Evolutionary conservation across 805 yeast genomes (phyloP), one percentile per base, ranked within the genome.

Genomic region (Nakazawaea populi): DNA sequence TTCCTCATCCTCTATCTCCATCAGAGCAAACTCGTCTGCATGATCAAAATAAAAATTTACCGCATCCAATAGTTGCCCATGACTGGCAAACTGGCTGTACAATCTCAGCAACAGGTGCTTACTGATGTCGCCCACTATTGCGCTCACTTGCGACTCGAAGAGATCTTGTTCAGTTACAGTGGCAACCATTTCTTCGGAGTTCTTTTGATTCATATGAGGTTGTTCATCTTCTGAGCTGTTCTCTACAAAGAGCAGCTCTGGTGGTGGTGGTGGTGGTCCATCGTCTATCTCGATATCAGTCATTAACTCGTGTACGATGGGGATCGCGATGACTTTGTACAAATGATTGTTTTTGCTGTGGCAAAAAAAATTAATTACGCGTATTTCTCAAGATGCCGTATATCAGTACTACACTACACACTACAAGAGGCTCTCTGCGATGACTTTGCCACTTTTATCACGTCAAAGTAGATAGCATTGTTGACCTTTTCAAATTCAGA

Each of bases 41-140:
- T 54, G 47, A 43, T 73, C 77, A 50, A 73, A 67, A 53, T 68
- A 73, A 1, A 66, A 69, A 50, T 71, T 68, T 1, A 72, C 66
- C 1, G 80, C 76, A n/a, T 58, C 58, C 10, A 70, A 54, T 3
- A 74, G 58, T 1, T 56, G 58, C 0, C 56, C 45, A 37, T 12
- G n/a, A 12, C 55, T 48, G n/a, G 57, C 55, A 52, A 63, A 70
- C 49, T 61, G 64, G 1, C 57, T 54, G 46, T 55, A 67, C 10
- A 74, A 55, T 12, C 48, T 37, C 6, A 52, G 49, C 1, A 67
- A 54, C 4, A 58, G 51, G 0, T 46, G 12, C 1, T 56, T 55
- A 7, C 62, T 44, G 1, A 75, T 63, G 8, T 59, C 66, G 0
- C 72, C 69, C 12, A 73, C 64, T 40, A 74, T 64, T 3, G 66